Conservation (phyloP, 306 rosid genomes). For the Cicer yamashitae region DNA sequence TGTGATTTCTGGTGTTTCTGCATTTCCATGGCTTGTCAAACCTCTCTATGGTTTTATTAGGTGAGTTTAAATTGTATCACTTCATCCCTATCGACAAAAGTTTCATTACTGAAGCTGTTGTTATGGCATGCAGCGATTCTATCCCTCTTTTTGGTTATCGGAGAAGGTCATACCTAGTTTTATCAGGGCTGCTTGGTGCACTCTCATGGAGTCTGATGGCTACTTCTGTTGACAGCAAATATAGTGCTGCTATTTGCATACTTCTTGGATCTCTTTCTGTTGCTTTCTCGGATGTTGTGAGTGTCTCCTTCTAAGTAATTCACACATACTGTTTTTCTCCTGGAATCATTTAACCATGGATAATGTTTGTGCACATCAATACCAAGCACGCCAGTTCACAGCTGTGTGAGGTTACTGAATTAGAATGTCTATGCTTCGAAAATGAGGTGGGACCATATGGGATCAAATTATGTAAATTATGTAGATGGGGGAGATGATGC, state of each 20-base stretch:
- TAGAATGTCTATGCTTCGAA: background rate
- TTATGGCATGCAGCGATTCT: conserved; percentile 77
- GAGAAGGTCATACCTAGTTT: conserved; percentile 90
- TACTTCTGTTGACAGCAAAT: conserved; percentile 78
- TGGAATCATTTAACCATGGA: background rate
- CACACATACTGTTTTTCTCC: conserved; percentile 13
- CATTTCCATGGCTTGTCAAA: conserved; percentile 93
- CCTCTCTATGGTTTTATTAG: conserved; percentile 95
- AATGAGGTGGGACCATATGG: background rate
- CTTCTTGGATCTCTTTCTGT: conserved; percentile 96
- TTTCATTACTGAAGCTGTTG: conserved; percentile 23
- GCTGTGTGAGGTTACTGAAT: conserved; percentile 13
- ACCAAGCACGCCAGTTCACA: conserved; percentile 4
- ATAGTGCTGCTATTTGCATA: conserved; percentile 82
- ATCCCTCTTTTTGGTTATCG: conserved; percentile 97
- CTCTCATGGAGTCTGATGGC: conserved; percentile 96
- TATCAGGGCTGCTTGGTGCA: conserved; percentile 98
- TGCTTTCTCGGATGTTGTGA: conserved; percentile 99
- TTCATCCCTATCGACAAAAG: background rate
- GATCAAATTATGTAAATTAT: conserved; percentile 12
- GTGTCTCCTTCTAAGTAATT: conserved; percentile 45
- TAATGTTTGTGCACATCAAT: conserved; percentile 24
- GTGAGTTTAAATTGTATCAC: conserved; percentile 49
- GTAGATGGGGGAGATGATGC: background rate
- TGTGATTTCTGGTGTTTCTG: conserved; percentile 81